Evolutionary conservation across 139 green algal species (phyloP).

Genomic region (Chara braunii): DNA sequence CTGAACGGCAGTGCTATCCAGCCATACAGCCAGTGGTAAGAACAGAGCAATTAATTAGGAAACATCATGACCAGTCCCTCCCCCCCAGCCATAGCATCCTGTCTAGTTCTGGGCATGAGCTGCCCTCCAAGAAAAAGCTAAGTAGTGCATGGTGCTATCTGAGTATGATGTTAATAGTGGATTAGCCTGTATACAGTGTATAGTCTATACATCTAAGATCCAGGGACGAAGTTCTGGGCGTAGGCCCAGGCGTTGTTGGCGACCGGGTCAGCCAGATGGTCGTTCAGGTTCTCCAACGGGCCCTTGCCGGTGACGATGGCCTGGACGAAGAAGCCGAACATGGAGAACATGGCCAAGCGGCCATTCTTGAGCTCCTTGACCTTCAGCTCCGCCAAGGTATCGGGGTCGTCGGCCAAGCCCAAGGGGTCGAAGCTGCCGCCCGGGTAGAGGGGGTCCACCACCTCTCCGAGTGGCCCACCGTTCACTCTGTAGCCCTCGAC

Average conservation of each 20-base stretch:
- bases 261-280: constrained; percentile 80
- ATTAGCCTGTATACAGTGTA: too few relatives aligned
- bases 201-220: too few relatives aligned
- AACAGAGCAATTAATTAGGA: too few relatives aligned
- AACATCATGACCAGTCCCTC: too few relatives aligned
- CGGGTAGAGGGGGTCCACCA: constrained; percentile 62
- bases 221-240: constrained; percentile 14
- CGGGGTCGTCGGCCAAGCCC: constrained; percentile 81
- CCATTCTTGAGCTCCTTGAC: constrained; percentile 98
- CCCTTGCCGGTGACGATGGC: constrained; percentile 75
- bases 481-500: constrained; percentile 86
- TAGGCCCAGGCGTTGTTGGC: constrained; percentile 64
- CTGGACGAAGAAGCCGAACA: constrained; percentile 65
- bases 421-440: constrained; percentile 71
- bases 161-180: too few relatives aligned
- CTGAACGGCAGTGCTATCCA: too few relatives aligned
- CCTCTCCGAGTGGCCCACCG: constrained; percentile 73
- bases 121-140: too few relatives aligned
- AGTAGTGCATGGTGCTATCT: too few relatives aligned
- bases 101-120: too few relatives aligned
- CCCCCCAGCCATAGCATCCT: too few relatives aligned
- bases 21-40: too few relatives aligned
- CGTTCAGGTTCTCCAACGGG: constrained; percentile 79
- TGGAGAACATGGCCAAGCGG: constrained; percentile 71
- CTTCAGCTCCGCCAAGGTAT: constrained; percentile 74